phyloP scores from a whole-genome alignment of 1,139 yeast genomes.

The Spathaspora sp. region DNA sequence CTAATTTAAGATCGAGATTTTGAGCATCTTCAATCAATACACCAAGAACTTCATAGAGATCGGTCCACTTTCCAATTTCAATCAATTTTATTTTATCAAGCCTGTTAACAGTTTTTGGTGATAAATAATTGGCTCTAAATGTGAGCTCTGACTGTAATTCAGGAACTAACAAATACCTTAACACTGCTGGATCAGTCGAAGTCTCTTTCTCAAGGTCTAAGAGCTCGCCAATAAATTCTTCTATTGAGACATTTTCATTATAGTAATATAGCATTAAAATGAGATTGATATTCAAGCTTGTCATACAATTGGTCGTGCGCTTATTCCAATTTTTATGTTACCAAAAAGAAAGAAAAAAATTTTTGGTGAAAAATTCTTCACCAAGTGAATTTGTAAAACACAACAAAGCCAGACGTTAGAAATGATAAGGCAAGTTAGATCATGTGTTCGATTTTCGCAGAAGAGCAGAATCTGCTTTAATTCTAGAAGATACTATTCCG shows the following conservation, averaged over 20 bases:
- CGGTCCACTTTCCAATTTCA: slow-evolving; percentile 13
- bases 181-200: background rate
- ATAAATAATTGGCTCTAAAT: background rate
- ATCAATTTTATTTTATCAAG: slow-evolving; percentile 7
- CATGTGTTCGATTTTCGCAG: background rate
- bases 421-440: background rate
- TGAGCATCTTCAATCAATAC: background rate
- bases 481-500: background rate
- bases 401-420: background rate
- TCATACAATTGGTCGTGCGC: slow-evolving; percentile 2
- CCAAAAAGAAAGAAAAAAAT: slow-evolving; percentile 1
- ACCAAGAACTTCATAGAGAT: slow-evolving; percentile 8
- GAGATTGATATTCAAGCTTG: too few relatives aligned
- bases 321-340: background rate
- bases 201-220: background rate
- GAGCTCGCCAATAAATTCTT: slow-evolving; percentile 5
- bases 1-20: background rate
- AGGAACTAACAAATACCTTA: slow-evolving; percentile 7
- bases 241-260: slow-evolving; percentile 8
- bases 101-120: slow-evolving; percentile 5
- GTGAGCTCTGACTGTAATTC: slow-evolving; percentile 2
- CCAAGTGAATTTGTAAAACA: background rate
- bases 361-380: slow-evolving; percentile 6
- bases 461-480: background rate
- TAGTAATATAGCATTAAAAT: slow-evolving; percentile 10